Base-by-base conservation (phyloP, 2,329 filamentous ascomycete genomes). In the Pseudocercospora pini-densiflorae region DNA sequence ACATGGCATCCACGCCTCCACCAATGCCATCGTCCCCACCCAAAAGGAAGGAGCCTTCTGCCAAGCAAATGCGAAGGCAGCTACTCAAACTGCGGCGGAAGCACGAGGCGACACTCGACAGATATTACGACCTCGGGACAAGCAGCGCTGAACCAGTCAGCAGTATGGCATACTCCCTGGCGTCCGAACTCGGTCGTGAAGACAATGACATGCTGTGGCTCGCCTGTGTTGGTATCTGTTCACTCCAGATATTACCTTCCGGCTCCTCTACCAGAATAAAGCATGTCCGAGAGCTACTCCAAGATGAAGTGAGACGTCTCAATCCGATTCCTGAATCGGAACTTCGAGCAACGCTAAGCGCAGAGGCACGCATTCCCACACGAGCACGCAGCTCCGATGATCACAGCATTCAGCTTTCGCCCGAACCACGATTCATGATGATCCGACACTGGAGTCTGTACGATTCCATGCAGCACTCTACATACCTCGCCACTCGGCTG, bases 371-470 rank as follows among this genome's bases (percentile, higher is more conserved):
- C 62, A 97, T 97, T 61, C 93, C 92, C 7, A 97, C 93, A 0
- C 93, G 92, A 23, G 94, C 93, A 7, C 86, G 91, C 67, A 95
- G 91, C 68, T 93, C 95, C 5, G 94, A 94, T 62, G 95, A 99
- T 79, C 96, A 89, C 9, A 91, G 93, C 59, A 98, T 99, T 71
- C 89, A 94, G 23, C 83, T 99, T 45, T 97, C 94, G 0, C 95
- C 95, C 0, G 95, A 99, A 76, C 96, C 95, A 9, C 91, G 92
- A 47, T 97, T 99, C 72, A 86, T 98, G 27, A 87, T 99, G 0
- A 92, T 98, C 61, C 86, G 95, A 36, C 95, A 99, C 78, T 99
- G 95, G 95, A 97, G 93, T 72, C 84, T 99, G 14, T 98, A 98
- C 79, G 95, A 99, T 76, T 97, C 93, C 78, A 98, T 99, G 95